A percentile compares a stretch with the other conserved stretches of the same genome.
Evolutionary conservation across 208 protist genomes (phyloP).

Genomic region (Crithidia brevicula): DNA sequence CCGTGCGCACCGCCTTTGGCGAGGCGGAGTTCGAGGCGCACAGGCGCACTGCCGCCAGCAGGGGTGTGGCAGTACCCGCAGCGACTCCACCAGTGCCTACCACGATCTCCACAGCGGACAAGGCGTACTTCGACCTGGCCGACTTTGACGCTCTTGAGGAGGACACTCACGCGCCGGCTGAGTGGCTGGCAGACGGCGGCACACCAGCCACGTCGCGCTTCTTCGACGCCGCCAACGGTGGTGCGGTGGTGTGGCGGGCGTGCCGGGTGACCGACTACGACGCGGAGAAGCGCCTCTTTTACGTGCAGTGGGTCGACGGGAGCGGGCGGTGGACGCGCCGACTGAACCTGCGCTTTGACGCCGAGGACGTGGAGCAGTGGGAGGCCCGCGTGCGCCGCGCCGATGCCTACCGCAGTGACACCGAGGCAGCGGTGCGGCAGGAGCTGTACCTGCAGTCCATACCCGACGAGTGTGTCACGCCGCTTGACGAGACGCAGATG

Average conservation of each 20-base stretch:
- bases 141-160: conserved; percentile 87
- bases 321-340: conserved; percentile 84
- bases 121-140: conserved; percentile 81
- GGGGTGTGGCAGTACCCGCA: neutral
- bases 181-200: conserved; percentile 83
- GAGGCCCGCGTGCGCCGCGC: conserved; percentile 73
- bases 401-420: conserved; percentile 68
- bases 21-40: conserved; percentile 55
- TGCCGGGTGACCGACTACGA: conserved; percentile 85
- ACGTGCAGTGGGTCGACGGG: conserved; percentile 78
- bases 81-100: conserved; percentile 5
- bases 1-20: conserved; percentile 71
- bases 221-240: conserved; percentile 51
- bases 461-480: conserved; percentile 51
- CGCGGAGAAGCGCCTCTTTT: conserved; percentile 58
- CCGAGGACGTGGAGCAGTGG: conserved; percentile 77
- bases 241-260: conserved; percentile 53
- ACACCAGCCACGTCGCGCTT: conserved; percentile 86
- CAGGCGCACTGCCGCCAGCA: neutral
- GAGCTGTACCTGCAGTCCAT: conserved; percentile 81
- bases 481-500: conserved; percentile 83
- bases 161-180: conserved; percentile 69
- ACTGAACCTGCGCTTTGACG: conserved; percentile 92
- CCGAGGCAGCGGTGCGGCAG: conserved; percentile 76
- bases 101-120: neutral